Base-by-base conservation (phyloP, 139 green algal genomes). In the Asterochloris sp. region DNA sequence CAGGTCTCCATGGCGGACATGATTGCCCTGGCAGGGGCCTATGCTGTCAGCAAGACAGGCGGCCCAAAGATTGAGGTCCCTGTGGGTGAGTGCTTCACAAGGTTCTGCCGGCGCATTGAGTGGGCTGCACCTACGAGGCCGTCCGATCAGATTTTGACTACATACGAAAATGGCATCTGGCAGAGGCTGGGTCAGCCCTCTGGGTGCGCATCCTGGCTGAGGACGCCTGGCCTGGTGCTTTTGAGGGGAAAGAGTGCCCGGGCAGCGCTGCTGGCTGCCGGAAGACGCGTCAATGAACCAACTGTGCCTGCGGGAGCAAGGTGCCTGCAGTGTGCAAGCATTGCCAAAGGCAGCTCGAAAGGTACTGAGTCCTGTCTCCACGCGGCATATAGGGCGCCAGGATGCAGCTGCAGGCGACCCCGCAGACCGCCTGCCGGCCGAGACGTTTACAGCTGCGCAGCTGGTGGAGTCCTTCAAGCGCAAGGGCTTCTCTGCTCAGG, bases 21-120 rank as follows among this genome's bases (percentile, higher is more conserved):
- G 62, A 91, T 98, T 27, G 90, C 90, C 0, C 81, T 96, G n/a
- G 88, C 83, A n/a, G 94, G 91, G 0, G 94, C 94, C 0, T 80
- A 87, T 24, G 91, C 89, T 24, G 93, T 98, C 11, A 66, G 75
- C 11, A 78, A 94, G 11, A 94, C 87, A 16, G 92, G 90, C 24
- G 94, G 94, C 0, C 94, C 94, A 17, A 69, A 23, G n/a, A 93
- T 97, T 26, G 24, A 82, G 14, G 69, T 95, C 21, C 85, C 82
- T 27, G 76, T 95, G 13, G 84, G 84, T 87, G 21, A 73, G 83
- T 78, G 16, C 29, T n/a, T 6, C 64, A 1, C 38, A 4, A 28
- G 14, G 23, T 29, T 1, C 66, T 71, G 2, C 21, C 66, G 19
- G 19, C 17, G 66, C 19, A 21, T 76, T 60, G 8, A 60, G 71